phyloP scores from a whole-genome alignment of 2,329 filamentous ascomycete genomes.

The Hypoxylon sp. region DNA sequence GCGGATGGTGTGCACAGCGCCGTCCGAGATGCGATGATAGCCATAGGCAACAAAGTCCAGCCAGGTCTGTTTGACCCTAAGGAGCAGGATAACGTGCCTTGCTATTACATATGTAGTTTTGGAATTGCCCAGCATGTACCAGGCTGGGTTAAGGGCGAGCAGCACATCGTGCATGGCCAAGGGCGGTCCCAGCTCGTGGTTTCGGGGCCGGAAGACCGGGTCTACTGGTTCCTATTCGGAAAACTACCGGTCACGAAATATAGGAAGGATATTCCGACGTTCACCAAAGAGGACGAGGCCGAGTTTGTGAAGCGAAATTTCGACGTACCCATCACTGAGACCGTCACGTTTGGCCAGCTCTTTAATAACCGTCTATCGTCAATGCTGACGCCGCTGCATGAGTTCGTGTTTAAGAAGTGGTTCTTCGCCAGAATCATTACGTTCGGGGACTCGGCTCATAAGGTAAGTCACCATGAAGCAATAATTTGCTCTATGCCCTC shows the following conservation, averaged over 20 bases:
- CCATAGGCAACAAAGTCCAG: constrained; percentile 30
- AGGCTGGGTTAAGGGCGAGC: constrained; percentile 38
- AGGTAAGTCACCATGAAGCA: constrained; percentile 43
- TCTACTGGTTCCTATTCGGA: constrained; percentile 57
- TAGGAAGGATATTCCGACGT: constrained; percentile 53
- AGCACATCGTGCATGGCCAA: constrained; percentile 44
- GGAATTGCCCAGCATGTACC: constrained; percentile 54
- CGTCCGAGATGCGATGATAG: constrained; percentile 52
- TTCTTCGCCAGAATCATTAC: constrained; percentile 50
- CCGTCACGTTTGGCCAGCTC: constrained; percentile 51
- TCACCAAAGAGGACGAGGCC: constrained; percentile 52
- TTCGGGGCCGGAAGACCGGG: constrained; percentile 48
- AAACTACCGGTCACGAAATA: constrained; percentile 49
- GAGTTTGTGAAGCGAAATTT: constrained; percentile 47
- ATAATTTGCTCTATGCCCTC: not conserved
- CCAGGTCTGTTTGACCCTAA: not conserved
- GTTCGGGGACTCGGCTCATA: constrained; percentile 54
- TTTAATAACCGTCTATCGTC: constrained; percentile 49
- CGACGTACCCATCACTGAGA: constrained; percentile 43
- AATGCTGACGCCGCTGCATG: constrained; percentile 53
- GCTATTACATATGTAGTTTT: constrained; percentile 55
- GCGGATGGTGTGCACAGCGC: constrained; percentile 59
- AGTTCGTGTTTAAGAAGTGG: constrained; percentile 54
- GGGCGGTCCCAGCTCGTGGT: constrained; percentile 49
- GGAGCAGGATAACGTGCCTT: constrained; percentile 1